Evolutionary conservation across 2,329 filamentous ascomycete genomes (phyloP).

Genomic region (Nigrospora osmanthi): DNA sequence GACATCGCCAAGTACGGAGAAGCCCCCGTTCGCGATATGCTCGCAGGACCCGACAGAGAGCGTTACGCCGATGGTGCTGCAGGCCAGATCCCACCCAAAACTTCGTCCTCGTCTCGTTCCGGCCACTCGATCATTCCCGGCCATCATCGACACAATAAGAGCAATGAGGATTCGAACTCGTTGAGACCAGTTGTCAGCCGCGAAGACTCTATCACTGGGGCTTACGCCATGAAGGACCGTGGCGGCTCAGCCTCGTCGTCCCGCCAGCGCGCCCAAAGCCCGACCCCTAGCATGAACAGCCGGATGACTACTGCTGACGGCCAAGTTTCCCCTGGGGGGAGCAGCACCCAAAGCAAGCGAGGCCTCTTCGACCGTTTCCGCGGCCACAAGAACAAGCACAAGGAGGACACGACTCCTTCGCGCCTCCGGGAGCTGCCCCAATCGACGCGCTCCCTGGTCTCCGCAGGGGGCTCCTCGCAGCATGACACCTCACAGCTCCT

Average conservation of each 20-base stretch:
- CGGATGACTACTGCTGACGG: slow-evolving; percentile 41
- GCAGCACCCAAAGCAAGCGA: slow-evolving; percentile 35
- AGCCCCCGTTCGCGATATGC: slow-evolving; percentile 64
- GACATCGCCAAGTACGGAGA: slow-evolving; percentile 73
- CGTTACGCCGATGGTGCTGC: slow-evolving; percentile 47
- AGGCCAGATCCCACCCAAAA: slow-evolving; percentile 46
- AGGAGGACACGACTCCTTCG: slow-evolving; percentile 40
- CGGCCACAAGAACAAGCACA: slow-evolving; percentile 46
- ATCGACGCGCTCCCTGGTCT: slow-evolving; percentile 44
- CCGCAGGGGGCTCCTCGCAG: slow-evolving; percentile 34
- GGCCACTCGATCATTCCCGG: slow-evolving; percentile 53
- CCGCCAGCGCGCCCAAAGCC: slow-evolving; percentile 64
- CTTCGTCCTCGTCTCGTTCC: slow-evolving; percentile 55
- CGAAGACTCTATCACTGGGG: slow-evolving; percentile 58
- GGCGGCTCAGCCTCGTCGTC: slow-evolving; percentile 29
- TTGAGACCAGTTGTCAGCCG: slow-evolving; percentile 66
- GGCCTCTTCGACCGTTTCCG: slow-evolving; percentile 43
- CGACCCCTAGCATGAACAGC: slow-evolving; percentile 69
- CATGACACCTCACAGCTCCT: slow-evolving; percentile 34
- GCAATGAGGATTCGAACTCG: slow-evolving; percentile 57
- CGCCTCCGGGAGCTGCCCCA: slow-evolving; percentile 40
- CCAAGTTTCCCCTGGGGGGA: slow-evolving; percentile 49
- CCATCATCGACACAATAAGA: slow-evolving; percentile 59
- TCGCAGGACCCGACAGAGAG: slow-evolving; percentile 62
- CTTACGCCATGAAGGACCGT: slow-evolving; percentile 43